Evolutionary conservation across 1,284 basidiomycete genomes (phyloP), one percentile per base, ranked within the genome.

Genomic region (Boletellus deceptivus): DNA sequence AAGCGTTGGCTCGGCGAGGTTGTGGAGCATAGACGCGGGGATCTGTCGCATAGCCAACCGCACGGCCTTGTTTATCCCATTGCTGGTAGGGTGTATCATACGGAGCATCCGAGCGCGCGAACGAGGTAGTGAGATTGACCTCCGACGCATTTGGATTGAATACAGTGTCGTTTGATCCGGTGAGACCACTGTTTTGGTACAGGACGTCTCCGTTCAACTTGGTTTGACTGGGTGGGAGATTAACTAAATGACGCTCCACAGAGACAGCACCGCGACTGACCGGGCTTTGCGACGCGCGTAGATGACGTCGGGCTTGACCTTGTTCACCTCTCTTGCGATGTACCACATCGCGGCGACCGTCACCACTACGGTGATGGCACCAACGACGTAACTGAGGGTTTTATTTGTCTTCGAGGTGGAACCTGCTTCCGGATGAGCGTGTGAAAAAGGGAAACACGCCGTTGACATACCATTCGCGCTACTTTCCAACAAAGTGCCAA

Each of bases 311-410:
- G 87, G 81, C 59, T 92, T 88, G 24, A 82, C 86, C 58, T 80
- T 75, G 62, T 86, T 82, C 83, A 96, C 92, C 69, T 84, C 69
- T 47, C 69, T 73, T 60, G 82, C 83, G 60, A 96, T 89, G 67
- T 89, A 96, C 84, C 89, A 93, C 70, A 90, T 86, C 0, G 92
- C 89, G 36, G 73, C 67, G 42, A 91, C 57, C 0, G 93, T 96
- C 55, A 96, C 79, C 22, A 91, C 37, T 44, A 82, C 67, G 0
- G 88, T 89, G 33, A 85, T 48, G 4, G 62, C 80, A 29, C 90
- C 70, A 3, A 91, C 85, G 17, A 74, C 65, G 53, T 84, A 78
- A 52, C 82, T 84, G 57, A 89, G 80, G 53, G 86, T 78, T 53
- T 72, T 80, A 59, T 79, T 79, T 52, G 74, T 74, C 4, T 59